Conservation (phyloP, 192 early-diverging fungal genomes). For the Podila minutissima region DNA sequence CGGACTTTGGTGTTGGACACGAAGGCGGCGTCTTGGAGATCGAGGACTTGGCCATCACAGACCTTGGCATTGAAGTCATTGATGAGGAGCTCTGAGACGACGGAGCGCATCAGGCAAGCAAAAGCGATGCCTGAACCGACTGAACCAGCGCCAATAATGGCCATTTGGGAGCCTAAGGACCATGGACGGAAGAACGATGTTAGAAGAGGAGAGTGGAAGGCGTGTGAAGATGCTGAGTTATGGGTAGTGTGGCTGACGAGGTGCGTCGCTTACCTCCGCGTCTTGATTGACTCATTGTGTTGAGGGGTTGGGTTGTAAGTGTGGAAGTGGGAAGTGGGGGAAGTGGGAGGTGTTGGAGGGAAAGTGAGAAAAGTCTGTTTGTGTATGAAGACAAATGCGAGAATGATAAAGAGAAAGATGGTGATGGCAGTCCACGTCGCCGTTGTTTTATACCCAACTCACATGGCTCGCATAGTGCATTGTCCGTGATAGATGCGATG, state of each 20-base stretch:
- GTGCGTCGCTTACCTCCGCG: background rate
- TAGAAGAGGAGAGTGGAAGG: background rate
- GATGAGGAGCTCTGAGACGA: constrained; percentile 76
- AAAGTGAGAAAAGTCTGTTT: background rate
- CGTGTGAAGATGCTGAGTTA: no score
- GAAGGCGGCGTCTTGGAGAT: constrained; percentile 84
- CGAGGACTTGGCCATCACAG: constrained; percentile 81
- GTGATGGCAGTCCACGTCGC: background rate
- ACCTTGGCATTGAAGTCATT: constrained; percentile 76
- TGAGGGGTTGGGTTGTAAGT: background rate
- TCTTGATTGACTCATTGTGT: background rate
- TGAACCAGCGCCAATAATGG: constrained; percentile 82
- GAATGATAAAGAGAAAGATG: constrained; percentile 1
- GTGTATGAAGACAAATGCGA: background rate
- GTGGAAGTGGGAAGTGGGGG: background rate
- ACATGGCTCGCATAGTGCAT: no score
- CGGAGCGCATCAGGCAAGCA: constrained; percentile 72
- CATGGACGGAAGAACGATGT: background rate
- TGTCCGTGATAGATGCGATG: no score
- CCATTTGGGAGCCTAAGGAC: constrained; percentile 57
- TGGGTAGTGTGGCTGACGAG: background rate
- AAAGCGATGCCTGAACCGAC: constrained; percentile 81
- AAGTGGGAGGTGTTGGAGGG: background rate
- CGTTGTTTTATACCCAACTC: no score
- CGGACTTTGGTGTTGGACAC: constrained; percentile 71